phyloP scores from a whole-genome alignment of 306 rosid species.

The Prunus salicina region DNA sequence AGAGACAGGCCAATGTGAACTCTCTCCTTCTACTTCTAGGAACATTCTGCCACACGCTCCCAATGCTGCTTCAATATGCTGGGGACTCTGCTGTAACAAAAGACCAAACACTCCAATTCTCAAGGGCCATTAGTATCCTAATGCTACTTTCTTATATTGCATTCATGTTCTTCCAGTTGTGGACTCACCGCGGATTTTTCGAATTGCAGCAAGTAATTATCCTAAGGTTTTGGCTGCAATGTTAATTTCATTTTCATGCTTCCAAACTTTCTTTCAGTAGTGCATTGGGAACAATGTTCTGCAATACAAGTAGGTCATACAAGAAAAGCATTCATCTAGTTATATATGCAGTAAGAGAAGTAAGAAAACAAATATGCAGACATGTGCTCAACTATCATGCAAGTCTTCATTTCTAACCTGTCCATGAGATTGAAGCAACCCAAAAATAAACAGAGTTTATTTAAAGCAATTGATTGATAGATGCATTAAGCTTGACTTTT shows the following conservation, averaged over 20 bases:
- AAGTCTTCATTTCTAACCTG: neutral
- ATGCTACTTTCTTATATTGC: conserved; percentile 65
- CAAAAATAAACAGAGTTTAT: neutral
- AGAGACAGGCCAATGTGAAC: conserved; percentile 90
- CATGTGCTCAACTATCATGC: neutral
- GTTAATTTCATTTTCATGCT: neutral
- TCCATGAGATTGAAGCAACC: neutral
- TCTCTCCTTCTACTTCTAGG: conserved; percentile 60
- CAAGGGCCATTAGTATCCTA: conserved; percentile 65
- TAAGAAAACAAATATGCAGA: too few relatives aligned
- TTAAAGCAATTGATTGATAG: neutral
- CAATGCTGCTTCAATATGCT: conserved; percentile 48
- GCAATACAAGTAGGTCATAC: too few relatives aligned
- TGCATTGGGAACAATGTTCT: neutral
- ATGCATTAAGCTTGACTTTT: neutral
- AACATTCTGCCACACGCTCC: conserved; percentile 71
- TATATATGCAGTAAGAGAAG: too few relatives aligned
- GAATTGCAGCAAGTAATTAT: conserved; percentile 60
- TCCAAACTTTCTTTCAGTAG: neutral
- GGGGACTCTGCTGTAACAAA: conserved; percentile 34
- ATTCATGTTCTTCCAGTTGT: conserved; percentile 67
- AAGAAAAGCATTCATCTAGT: neutral
- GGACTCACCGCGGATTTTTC: conserved; percentile 66
- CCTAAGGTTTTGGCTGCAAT: neutral
- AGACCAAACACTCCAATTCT: conserved; percentile 48